Percentiles rank a stretch among this genome's conserved stretches.
Evolutionary conservation across 164 flowering plant species (phyloP).

Genomic region (Sedum album): DNA sequence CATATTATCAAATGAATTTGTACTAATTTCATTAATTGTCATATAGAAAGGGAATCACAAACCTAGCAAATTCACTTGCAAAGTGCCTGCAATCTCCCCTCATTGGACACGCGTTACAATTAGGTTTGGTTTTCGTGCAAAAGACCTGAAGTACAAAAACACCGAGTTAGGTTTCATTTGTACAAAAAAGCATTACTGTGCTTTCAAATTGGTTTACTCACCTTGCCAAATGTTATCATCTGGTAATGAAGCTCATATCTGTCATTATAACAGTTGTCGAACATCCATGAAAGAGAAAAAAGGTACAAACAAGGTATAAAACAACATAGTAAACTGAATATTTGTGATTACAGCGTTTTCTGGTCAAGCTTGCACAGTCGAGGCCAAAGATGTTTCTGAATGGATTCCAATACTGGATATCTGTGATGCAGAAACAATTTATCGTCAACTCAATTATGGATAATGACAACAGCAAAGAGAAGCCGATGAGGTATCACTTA

Average conservation of each 20-base stretch:
- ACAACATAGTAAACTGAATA: background rate
- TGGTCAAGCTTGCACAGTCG: constrained; percentile 6
- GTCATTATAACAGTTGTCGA: background rate
- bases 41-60: background rate
- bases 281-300: background rate
- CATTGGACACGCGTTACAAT: constrained; percentile 10
- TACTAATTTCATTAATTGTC: background rate
- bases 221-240: constrained; percentile 10
- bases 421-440: background rate
- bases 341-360: background rate
- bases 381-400: constrained; percentile 9
- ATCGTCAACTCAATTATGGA: background rate
- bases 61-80: constrained; percentile 9
- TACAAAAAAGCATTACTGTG: background rate
- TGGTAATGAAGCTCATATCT: constrained; percentile 10
- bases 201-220: background rate
- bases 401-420: background rate
- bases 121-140: constrained; percentile 7
- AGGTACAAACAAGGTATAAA: background rate
- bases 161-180: background rate
- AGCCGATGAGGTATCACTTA: background rate
- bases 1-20: background rate
- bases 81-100: constrained; percentile 9
- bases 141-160: background rate
- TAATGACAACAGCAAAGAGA: no score